Evolutionary conservation across 306 rosid genomes (phyloP).

Genomic region (Macrotyloma uniflorum): DNA sequence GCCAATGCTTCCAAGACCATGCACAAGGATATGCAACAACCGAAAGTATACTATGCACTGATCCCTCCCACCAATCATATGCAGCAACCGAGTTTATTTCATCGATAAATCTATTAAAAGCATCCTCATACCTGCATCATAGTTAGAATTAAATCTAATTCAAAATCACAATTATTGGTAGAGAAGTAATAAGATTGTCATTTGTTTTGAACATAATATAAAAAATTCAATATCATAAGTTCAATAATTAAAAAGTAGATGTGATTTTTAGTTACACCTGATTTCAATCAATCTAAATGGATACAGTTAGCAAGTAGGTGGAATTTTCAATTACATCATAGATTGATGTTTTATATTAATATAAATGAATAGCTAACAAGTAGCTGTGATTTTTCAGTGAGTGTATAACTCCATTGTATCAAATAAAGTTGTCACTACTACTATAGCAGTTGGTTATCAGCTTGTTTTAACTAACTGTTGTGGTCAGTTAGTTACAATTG

Average conservation of each 20-base stretch:
- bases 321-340: constrained; percentile 17
- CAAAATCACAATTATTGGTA: constrained; percentile 1
- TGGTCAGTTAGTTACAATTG: no score
- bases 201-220: background rate
- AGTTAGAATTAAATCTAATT: constrained; percentile 34
- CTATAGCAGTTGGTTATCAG: no score
- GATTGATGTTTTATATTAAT: background rate
- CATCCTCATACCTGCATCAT: constrained; percentile 87
- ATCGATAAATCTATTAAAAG: constrained; percentile 95
- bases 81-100: constrained; percentile 94
- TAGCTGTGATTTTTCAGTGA: background rate
- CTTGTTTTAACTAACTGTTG: no score
- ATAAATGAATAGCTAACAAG: background rate
- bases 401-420: no score
- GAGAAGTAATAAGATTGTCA: background rate
- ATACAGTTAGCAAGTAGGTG: background rate
- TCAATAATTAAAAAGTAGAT: constrained; percentile 6
- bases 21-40: constrained; percentile 97
- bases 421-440: no score
- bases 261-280: constrained; percentile 17
- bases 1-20: constrained; percentile 99
- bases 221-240: constrained; percentile 14
- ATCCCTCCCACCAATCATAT: constrained; percentile 99
- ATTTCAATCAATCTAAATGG: constrained; percentile 19
- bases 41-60: constrained; percentile 93